Percentiles rank a stretch among this genome's conserved stretches.
phyloP scores from a whole-genome alignment of 148 eudicot genomes.

The Rhododendron mucronatum region DNA sequence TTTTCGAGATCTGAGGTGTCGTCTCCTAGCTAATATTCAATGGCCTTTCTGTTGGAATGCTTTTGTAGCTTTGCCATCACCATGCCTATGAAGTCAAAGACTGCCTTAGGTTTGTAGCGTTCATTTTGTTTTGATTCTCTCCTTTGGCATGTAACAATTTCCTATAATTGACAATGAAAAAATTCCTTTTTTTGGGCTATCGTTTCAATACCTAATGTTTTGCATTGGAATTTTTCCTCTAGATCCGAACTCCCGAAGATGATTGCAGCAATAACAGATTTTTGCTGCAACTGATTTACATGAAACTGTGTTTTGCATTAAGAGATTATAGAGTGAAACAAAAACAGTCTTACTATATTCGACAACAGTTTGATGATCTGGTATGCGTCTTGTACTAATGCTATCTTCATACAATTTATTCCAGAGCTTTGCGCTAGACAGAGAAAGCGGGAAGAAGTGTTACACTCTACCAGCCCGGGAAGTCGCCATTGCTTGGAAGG shows the following conservation, averaged over 20 bases:
- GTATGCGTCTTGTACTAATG: neutral
- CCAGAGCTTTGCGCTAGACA: slow-evolving; percentile 65
- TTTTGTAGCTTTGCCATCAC: neutral
- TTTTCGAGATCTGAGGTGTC: neutral
- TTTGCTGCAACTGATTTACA: neutral
- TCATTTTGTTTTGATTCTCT: neutral
- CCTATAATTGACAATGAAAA: neutral
- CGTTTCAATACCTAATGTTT: neutral
- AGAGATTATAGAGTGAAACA: neutral
- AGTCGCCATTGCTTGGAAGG: slow-evolving; percentile 45
- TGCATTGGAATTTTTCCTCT: neutral
- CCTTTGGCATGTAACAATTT: neutral
- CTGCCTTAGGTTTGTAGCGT: neutral
- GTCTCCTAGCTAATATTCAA: neutral
- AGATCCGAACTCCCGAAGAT: neutral
- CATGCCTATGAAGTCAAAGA: neutral
- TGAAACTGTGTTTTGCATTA: neutral
- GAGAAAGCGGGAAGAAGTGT: slow-evolving; percentile 57
- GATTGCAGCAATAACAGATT: neutral
- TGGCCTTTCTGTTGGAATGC: neutral
- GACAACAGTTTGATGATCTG: neutral
- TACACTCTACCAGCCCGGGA: slow-evolving; percentile 45
- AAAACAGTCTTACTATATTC: neutral
- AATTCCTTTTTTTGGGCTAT: neutral
- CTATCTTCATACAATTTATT: neutral